phyloP scores from a whole-genome alignment of 164 flowering plant species.

The Umbilicus rupestris region DNA sequence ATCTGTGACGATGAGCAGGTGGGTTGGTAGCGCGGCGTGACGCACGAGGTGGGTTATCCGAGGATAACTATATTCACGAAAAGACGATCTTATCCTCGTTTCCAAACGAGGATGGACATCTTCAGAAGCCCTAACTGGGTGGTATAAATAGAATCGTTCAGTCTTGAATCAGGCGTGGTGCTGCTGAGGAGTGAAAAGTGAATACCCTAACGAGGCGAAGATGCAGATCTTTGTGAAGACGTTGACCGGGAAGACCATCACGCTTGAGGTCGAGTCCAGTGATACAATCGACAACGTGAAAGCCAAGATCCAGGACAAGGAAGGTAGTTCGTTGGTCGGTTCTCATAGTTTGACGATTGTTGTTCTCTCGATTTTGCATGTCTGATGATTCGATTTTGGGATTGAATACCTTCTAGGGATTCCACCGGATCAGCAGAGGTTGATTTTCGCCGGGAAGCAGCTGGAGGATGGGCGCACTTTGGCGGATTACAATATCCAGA shows the following conservation, averaged over 20 bases:
- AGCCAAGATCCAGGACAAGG: conserved; percentile 40
- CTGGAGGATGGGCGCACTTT: conserved; percentile 14
- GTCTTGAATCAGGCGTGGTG: too few species aligned
- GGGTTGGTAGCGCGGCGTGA: background rate
- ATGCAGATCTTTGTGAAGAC: conserved; percentile 10
- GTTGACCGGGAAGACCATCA: conserved; percentile 14
- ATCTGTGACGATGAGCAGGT: background rate
- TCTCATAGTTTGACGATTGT: background rate
- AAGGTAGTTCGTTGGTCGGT: conserved; percentile 15
- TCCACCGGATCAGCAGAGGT: conserved; percentile 39
- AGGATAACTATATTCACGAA: background rate
- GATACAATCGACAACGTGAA: conserved; percentile 44
- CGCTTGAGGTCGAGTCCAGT: conserved; percentile 33
- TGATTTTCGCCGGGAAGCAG: conserved; percentile 41
- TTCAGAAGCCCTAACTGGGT: background rate
- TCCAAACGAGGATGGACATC: background rate
- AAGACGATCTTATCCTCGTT: too few species aligned
- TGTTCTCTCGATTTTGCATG: background rate
- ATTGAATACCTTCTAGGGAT: conserved; percentile 17
- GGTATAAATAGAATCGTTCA: too few species aligned
- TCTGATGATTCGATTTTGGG: background rate
- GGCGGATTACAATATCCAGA: conserved; percentile 8
- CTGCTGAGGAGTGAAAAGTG: background rate
- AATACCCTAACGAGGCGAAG: background rate
- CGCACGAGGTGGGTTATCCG: background rate